phyloP scores from a whole-genome alignment of 805 yeast species.

The Starmerella kuoi region DNA sequence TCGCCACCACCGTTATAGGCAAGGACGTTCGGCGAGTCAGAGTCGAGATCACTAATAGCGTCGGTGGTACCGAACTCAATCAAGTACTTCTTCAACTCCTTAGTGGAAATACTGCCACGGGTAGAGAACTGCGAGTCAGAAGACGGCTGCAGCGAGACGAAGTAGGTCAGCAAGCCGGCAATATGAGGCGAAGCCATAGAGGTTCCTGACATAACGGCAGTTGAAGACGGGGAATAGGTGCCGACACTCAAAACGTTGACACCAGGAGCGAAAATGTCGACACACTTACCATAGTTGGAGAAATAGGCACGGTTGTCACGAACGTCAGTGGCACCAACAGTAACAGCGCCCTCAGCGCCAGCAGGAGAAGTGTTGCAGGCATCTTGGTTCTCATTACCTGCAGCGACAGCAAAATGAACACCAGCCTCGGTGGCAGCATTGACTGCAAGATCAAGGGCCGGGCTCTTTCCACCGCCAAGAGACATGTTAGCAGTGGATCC shows the following conservation, averaged over 20 bases:
- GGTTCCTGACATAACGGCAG: conserved; percentile 57
- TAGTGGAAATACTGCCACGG: conserved; percentile 38
- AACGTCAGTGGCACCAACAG: conserved; percentile 90
- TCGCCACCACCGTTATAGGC: conserved; percentile 52
- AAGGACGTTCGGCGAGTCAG: conserved; percentile 44
- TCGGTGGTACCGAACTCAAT: conserved; percentile 41
- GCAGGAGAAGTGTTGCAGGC: conserved; percentile 93
- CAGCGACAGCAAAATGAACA: conserved; percentile 87
- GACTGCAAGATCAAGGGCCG: conserved; percentile 75
- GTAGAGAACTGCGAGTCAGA: conserved; percentile 37
- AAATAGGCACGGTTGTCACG: conserved; percentile 86
- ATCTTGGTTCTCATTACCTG: conserved; percentile 88
- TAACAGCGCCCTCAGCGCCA: conserved; percentile 44
- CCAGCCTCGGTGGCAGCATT: conserved; percentile 84
- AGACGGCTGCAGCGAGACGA: conserved; percentile 72
- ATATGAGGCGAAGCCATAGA: conserved; percentile 98
- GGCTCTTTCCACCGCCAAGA: conserved; percentile 84
- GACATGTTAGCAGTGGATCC: conserved; percentile 62
- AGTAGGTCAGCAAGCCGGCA: conserved; percentile 82
- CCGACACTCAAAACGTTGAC: conserved; percentile 59
- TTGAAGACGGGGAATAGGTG: conserved; percentile 24
- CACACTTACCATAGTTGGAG: conserved; percentile 92
- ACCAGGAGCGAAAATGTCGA: conserved; percentile 95
- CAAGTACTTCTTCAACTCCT: conserved; percentile 41
- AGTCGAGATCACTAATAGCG: conserved; percentile 36